phyloP scores from a whole-genome alignment of 2,329 filamentous ascomycete genomes.

The Colletotrichum destructivum region DNA sequence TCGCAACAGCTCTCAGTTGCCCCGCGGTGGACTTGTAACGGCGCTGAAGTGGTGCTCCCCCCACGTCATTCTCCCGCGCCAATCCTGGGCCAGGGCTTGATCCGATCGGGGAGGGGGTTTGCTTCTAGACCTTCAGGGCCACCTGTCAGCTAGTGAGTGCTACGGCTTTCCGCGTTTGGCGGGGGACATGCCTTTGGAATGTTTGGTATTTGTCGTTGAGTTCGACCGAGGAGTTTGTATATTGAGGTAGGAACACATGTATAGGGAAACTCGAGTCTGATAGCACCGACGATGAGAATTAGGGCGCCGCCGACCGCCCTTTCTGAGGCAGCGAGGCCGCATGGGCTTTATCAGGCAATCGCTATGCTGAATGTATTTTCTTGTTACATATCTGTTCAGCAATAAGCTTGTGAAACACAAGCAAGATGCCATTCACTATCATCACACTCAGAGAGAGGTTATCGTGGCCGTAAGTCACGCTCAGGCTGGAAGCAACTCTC shows the following conservation, averaged over 20 bases:
- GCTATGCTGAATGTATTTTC: no score
- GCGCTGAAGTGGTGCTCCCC: slow-evolving; percentile 22
- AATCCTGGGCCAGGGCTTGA: slow-evolving; percentile 32
- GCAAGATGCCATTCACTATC: no score
- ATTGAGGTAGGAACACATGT: no score
- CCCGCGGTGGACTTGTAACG: slow-evolving; percentile 27
- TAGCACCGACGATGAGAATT: no score
- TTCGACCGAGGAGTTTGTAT: not conserved
- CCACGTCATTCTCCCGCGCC: slow-evolving; percentile 41
- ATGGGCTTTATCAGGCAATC: not conserved
- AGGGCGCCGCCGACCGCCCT: no score
- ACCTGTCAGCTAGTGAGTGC: not conserved
- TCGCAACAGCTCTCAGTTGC: slow-evolving; percentile 27
- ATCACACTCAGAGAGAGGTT: not conserved
- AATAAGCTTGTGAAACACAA: no score
- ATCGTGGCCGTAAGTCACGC: not conserved
- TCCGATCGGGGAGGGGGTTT: not conserved
- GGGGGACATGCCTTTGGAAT: no score
- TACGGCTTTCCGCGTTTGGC: not conserved
- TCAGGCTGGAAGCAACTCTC: not conserved
- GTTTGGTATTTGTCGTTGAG: not conserved
- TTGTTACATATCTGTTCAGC: no score
- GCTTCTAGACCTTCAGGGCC: slow-evolving; percentile 2
- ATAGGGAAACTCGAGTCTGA: not conserved
- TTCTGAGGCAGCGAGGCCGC: not conserved